Evolutionary conservation across 441 rosid species (phyloP), one percentile per base, ranked within the genome.

Genomic region (Adansonia madagascariensis): DNA sequence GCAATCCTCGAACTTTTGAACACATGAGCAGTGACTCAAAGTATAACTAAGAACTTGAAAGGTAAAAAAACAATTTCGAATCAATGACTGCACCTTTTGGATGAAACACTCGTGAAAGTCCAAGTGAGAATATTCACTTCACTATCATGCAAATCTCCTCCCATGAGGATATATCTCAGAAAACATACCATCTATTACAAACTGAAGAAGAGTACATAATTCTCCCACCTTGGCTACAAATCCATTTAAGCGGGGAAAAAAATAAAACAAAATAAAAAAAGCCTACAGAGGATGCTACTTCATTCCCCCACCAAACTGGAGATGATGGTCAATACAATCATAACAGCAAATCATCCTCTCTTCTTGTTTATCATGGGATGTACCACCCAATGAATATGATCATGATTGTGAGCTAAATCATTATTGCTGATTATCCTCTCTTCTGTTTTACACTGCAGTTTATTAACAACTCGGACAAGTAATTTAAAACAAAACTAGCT

Each of bases 231-330:
- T 27, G 35, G 35, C 35, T 27, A 27, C 2, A 27, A 27, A 27
- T 27, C 35, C 1, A 27, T 27, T 27, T 27, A 27, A 27, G 35
- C 35, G 2, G 35, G 35, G 35, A 27, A 27, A 27, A 55, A 27
- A 27, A 2, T 27, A 27, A 27, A 27, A 27, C 2, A 27, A 27
- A 27, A 27, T 27, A 27, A 27, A 27, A 27, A 27, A 3, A 27
- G 35, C 35, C 35, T 27, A 27, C 35, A 27, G 35, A 27, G 57
- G 41, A 6, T 12, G 24, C 47, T 31, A 31, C 74, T 11, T 52
- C 10, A n/a, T 71, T 71, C 47, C 39, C 55, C 73, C 71, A 69
- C 39, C 62, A 71, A 52, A 31, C n/a, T n/a, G 62, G 47, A 71
- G 61, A 55, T 53, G 49, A 52, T 53, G 75, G 61, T 52, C 8